Evolutionary conservation across 2,329 filamentous ascomycete species (phyloP), one percentile per base, ranked within the genome.

Genomic region (Fusarium temperatum): DNA sequence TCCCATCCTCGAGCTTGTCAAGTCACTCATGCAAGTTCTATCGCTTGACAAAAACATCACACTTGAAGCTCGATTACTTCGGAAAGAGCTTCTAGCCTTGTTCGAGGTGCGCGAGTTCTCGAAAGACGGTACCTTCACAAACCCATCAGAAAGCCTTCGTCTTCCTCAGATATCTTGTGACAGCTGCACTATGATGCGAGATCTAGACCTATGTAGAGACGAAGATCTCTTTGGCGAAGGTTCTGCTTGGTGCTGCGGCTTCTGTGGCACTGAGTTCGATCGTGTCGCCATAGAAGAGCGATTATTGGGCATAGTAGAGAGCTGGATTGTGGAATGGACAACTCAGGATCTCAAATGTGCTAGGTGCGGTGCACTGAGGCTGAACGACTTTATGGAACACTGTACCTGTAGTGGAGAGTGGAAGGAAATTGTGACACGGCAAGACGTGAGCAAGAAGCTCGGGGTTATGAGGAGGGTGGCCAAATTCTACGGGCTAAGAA

Each of bases 71-170:
- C 91, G 96, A 11, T 86, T 97, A 4, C 87, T 99, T 2, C 91
- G 97, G 60, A 97, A 97, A 77, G 96, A 98, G 68, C 87, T 99
- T 0, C 89, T 99, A 1, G 89, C 92, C 15, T 88, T 98, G 59
- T 98, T 99, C 82, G 96, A 99, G 64, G 91, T 99, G 60, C 93
- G 95, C 77, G 96, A 99, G 82, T 99, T 99, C 85, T 93, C 92
- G 81, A 89, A 92, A 60, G 94, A 96, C 63, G 96, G 93, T n/a
- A 89, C 91, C 7, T 99, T 98, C 82, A 87, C 89, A 68, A 98
- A 98, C 80, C 96, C 96, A 0, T 93, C 91, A 58, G 91, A 93
- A 63, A 91, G 88, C 50, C 88, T 98, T 8, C 89, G 89, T 73
- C 85, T 99, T 9, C 81, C 88, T 8, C 93, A 96, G 79, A 84